Conservation (phyloP, 306 rosid species). For the Erythrophleum fordii region DNA sequence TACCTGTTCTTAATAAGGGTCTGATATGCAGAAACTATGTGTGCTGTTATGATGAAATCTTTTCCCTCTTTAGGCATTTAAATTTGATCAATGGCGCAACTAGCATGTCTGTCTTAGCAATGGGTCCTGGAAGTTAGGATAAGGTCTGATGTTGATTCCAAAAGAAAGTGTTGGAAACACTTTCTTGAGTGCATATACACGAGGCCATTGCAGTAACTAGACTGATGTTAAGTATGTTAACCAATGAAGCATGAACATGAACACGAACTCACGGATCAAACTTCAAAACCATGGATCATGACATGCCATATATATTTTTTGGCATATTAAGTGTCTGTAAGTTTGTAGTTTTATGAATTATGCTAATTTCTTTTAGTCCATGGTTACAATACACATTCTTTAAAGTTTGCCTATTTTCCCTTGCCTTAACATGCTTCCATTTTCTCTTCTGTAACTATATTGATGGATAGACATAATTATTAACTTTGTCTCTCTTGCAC, state of each 20-base stretch:
- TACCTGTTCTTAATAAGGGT: not conserved
- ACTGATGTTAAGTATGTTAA: not conserved
- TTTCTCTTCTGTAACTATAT: constrained; percentile 1
- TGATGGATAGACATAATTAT: not conserved
- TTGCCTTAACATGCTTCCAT: not conserved
- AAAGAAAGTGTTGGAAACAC: not conserved
- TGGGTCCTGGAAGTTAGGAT: not conserved
- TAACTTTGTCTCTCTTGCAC: constrained; percentile 33
- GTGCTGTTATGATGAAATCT: not conserved
- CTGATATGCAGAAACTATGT: not conserved
- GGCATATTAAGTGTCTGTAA: not conserved
- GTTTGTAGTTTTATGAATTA: not conserved
- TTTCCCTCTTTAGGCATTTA: not conserved
- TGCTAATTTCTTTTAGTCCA: not conserved
- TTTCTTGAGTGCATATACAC: not conserved
- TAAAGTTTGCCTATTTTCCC: not conserved
- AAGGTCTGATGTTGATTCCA: not conserved
- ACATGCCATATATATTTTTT: not conserved
- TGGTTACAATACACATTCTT: not conserved
- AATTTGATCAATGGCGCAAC: constrained; percentile 6
- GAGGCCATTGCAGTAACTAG: not conserved
- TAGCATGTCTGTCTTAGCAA: not conserved
- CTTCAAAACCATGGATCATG: not conserved
- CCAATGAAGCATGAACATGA: not conserved
- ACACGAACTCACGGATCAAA: not conserved